Evolutionary conservation across 495 filamentous ascomycete species (phyloP), one percentile per base, ranked within the genome.

Genomic region (Podospora didyma): DNA sequence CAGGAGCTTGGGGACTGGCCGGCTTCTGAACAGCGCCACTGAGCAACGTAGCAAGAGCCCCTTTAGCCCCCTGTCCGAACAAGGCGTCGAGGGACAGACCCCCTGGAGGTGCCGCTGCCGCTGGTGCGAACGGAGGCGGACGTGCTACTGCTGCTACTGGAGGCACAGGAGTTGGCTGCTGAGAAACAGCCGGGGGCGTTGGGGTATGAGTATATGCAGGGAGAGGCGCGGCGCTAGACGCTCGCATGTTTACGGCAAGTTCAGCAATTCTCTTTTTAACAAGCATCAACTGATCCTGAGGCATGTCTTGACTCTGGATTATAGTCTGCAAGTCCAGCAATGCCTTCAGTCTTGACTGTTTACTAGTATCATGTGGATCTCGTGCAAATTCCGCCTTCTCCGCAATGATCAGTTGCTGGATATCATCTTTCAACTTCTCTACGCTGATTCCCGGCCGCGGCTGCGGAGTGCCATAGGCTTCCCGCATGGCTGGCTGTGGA

Each of bases 291-390:
- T 95, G 86, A 61, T 91, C 84, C 66, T 84, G 86, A 46, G 88
- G 84, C 63, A 96, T 81, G 63, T 90, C 82, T 66, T 89, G 89
- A 60, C 77, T 85, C 65, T 88, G 81, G 71, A 97, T 74, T 64
- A 96, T 85, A 46, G 70, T 81, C 73, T 96, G 87, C 59, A 97
- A 81, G 70, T 93, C 90, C 70, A 95, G 73, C 61, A 97, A 80
- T 19, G 92, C 90, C 70, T 92, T 88, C 65, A 97, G 72, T 64
- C 86, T 87, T 57, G 82, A 83, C 72, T 91, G 86, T 60, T 86
- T 79, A 65, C 82, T 81, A 69, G 77, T 73, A 76, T 96, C 88
- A 73, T 82, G 80, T 39, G 84, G 86, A 69, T 84, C 87, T 49
- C 80, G 80, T 58, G 86, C 86, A 73, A 88, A 87, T 58, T 89